Conservation (phyloP, 176 grass and related monocot genomes). For the Oryza officinalis region DNA sequence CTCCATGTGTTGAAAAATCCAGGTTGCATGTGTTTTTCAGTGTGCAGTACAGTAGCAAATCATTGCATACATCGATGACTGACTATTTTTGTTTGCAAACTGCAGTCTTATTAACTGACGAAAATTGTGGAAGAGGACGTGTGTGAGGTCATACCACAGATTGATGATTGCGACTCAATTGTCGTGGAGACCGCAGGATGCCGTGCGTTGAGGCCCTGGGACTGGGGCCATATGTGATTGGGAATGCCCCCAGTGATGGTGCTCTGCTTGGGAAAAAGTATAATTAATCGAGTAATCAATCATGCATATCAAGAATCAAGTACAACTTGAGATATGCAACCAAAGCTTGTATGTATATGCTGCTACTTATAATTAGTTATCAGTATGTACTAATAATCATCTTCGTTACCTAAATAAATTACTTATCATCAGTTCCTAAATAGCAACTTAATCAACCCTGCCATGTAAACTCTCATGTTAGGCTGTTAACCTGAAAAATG, state of each 20-base stretch:
- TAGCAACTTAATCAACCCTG: background rate
- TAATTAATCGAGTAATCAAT: background rate
- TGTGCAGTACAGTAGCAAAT: background rate
- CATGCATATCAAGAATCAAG: background rate
- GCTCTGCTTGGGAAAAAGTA: slow-evolving; percentile 42
- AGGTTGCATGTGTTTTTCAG: background rate
- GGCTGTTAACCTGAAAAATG: background rate
- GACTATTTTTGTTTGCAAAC: background rate
- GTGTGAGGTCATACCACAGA: slow-evolving; percentile 50
- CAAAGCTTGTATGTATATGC: background rate
- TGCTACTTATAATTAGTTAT: background rate
- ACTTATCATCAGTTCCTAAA: background rate
- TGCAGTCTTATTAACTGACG: background rate
- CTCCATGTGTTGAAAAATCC: background rate
- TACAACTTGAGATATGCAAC: background rate
- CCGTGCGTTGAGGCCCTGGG: slow-evolving; percentile 3
- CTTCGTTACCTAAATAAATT: background rate
- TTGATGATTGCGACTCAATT: slow-evolving; percentile 72
- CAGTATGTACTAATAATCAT: background rate
- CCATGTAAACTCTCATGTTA: background rate
- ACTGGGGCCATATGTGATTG: slow-evolving; percentile 56
- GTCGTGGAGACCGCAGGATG: slow-evolving; percentile 64
- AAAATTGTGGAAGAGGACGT: background rate
- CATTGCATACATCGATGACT: background rate
- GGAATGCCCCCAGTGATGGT: slow-evolving; percentile 48